Evolutionary conservation across 306 rosid genomes (phyloP).

Genomic region (Cicer cuneatum): DNA sequence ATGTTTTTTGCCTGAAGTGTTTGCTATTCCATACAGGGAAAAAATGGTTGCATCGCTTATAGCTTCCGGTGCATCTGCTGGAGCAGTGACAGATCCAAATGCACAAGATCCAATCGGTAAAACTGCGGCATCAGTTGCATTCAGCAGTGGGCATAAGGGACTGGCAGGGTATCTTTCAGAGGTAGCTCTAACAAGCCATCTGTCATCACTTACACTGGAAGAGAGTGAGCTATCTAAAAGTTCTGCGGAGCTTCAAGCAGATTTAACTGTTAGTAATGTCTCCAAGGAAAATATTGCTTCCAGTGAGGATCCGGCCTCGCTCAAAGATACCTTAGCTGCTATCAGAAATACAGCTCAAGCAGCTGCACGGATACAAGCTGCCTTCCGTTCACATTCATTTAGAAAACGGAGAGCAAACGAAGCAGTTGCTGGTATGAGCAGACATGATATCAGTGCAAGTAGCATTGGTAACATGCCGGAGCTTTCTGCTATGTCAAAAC

Average conservation of each 20-base stretch:
- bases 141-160: slow-evolving; percentile 77
- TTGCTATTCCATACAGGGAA: slow-evolving; percentile 63
- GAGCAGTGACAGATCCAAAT: slow-evolving; percentile 95
- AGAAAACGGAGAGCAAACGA: slow-evolving; percentile 63
- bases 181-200: slow-evolving; percentile 83
- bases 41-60: slow-evolving; percentile 88
- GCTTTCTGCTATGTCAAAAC: slow-evolving; percentile 71
- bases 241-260: slow-evolving; percentile 87
- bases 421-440: slow-evolving; percentile 52
- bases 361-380: slow-evolving; percentile 95
- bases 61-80: slow-evolving; percentile 95
- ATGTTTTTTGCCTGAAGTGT: slow-evolving; percentile 33
- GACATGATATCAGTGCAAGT: slow-evolving; percentile 55
- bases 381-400: slow-evolving; percentile 92
- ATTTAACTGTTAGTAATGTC: slow-evolving; percentile 66
- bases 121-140: slow-evolving; percentile 89
- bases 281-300: slow-evolving; percentile 56
- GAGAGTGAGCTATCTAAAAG: slow-evolving; percentile 82
- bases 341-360: slow-evolving; percentile 91
- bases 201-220: slow-evolving; percentile 77
- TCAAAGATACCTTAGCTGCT: slow-evolving; percentile 79
- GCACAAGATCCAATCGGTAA: slow-evolving; percentile 77
- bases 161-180: slow-evolving; percentile 98
- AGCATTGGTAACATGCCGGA: slow-evolving; percentile 53
- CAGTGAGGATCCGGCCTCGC: slow-evolving; percentile 63